Conservation (phyloP, 2,329 filamentous ascomycete genomes). For the Phialocephala subalpina region DNA sequence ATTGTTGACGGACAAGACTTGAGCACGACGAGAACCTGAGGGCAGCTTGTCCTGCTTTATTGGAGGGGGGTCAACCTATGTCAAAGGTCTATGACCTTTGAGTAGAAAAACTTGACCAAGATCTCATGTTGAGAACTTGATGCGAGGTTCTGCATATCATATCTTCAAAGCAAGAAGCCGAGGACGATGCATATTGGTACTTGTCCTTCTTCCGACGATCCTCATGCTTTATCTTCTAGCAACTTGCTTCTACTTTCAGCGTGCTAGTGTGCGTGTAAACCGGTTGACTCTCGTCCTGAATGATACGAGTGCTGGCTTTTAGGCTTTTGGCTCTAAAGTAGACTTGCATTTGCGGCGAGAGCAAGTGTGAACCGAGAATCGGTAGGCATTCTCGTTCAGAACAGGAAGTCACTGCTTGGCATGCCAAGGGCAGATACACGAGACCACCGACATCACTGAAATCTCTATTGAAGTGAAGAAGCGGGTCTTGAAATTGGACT, state of each 20-base stretch:
- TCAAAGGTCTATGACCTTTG: not conserved
- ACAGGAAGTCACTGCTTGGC: too few relatives aligned
- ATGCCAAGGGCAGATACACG: too few relatives aligned
- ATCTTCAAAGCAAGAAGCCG: not conserved
- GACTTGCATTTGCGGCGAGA: too few relatives aligned
- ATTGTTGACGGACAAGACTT: not conserved
- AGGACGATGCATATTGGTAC: not conserved
- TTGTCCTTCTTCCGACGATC: not conserved
- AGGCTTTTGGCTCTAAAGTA: not conserved
- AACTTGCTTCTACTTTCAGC: not conserved
- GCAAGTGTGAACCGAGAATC: too few relatives aligned
- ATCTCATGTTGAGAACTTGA: not conserved
- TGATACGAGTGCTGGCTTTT: not conserved
- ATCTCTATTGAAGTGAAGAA: not conserved
- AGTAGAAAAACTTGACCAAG: not conserved
- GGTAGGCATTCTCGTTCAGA: too few relatives aligned
- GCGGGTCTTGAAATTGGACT: not conserved
- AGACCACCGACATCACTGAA: not conserved
- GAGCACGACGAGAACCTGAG: not conserved
- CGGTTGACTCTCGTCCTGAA: not conserved
- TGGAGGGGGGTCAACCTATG: not conserved
- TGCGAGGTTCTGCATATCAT: not conserved
- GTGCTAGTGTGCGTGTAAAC: not conserved
- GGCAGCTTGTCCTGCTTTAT: not conserved
- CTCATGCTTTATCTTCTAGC: not conserved